Percentiles rank a stretch among this genome's conserved stretches.
phyloP scores from a whole-genome alignment of 768 basidiomycete genomes.

The Tylopilus vinaceipallidus region DNA sequence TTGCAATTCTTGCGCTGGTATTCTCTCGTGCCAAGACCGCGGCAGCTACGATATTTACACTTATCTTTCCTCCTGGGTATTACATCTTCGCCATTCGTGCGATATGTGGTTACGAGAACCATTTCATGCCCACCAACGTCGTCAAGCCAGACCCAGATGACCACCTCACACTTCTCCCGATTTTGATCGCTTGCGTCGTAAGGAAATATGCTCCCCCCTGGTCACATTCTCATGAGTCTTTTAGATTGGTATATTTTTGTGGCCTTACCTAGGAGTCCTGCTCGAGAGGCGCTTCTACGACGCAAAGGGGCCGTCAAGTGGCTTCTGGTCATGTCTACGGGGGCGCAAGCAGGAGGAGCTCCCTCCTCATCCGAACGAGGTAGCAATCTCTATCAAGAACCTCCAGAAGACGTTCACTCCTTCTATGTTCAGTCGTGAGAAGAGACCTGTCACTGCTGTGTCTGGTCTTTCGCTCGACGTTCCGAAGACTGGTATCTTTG shows the following conservation, averaged over 20 bases:
- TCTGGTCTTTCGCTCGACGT: slow-evolving; percentile 65
- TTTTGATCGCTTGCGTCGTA: slow-evolving; percentile 66
- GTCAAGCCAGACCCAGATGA: slow-evolving; percentile 61
- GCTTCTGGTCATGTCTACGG: slow-evolving; percentile 25
- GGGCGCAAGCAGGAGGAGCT: slow-evolving; percentile 5
- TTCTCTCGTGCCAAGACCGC: slow-evolving; percentile 41
- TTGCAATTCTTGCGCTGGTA: slow-evolving; percentile 65
- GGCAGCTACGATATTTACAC: slow-evolving; percentile 57
- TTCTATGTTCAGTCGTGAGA: slow-evolving; percentile 46
- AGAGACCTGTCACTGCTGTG: slow-evolving; percentile 57
- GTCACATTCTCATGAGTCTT: background rate
- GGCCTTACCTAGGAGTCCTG: slow-evolving; percentile 63
- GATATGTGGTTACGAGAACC: slow-evolving; percentile 66
- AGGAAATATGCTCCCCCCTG: slow-evolving; percentile 20
- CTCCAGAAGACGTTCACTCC: slow-evolving; percentile 58
- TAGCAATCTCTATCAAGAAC: slow-evolving; percentile 61
- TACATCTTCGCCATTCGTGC: slow-evolving; percentile 71
- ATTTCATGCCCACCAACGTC: slow-evolving; percentile 51
- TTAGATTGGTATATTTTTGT: slow-evolving; percentile 71
- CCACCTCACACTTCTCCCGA: slow-evolving; percentile 49
- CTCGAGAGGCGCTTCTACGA: slow-evolving; percentile 65
- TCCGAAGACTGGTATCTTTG: slow-evolving; percentile 73
- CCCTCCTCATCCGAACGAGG: slow-evolving; percentile 36
- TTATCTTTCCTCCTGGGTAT: slow-evolving; percentile 75
- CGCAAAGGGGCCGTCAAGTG: slow-evolving; percentile 38